Conservation (phyloP, 495 filamentous ascomycete genomes). For the Annulohypoxylon nitens region DNA sequence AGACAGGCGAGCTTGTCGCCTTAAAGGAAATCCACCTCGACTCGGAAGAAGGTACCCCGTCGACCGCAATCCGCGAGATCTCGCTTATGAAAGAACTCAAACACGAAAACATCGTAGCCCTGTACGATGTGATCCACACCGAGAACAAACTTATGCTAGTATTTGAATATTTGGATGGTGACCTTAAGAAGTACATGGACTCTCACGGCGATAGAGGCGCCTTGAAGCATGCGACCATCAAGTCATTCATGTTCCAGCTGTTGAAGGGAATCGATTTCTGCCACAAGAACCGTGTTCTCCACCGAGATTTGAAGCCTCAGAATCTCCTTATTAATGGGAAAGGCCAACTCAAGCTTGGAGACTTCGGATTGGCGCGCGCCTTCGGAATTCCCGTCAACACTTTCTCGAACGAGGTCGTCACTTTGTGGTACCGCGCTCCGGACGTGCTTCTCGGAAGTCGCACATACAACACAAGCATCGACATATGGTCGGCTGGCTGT, state of each 20-base stretch:
- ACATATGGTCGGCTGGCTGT: conserved; percentile 97
- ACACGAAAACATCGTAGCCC: conserved; percentile 96
- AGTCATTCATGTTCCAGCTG: conserved; percentile 97
- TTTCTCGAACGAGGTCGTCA: conserved; percentile 98
- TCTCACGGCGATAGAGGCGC: conserved; percentile 84
- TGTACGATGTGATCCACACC: conserved; percentile 99
- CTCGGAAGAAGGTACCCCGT: conserved; percentile 97
- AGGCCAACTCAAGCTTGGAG: conserved; percentile 90
- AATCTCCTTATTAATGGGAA: conserved; percentile 96
- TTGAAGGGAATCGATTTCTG: conserved; percentile 95
- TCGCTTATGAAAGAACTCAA: conserved; percentile 99
- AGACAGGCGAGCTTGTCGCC: conserved; percentile 94
- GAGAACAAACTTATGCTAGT: conserved; percentile 99
- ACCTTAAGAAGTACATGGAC: conserved; percentile 99
- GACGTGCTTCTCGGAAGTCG: conserved; percentile 91
- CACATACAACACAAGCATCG: conserved; percentile 97
- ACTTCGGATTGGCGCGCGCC: conserved; percentile 91
- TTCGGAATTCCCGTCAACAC: conserved; percentile 99
- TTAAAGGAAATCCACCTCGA: conserved; percentile 99
- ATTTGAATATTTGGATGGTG: conserved; percentile 97
- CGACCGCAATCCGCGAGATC: conserved; percentile 98
- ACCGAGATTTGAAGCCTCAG: conserved; percentile 96
- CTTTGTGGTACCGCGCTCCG: conserved; percentile 94
- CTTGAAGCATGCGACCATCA: conserved; percentile 86
- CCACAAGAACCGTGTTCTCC: conserved; percentile 93